A percentile compares a stretch with the other conserved stretches of the same genome.
phyloP scores from a whole-genome alignment of 1,139 yeast species.

The Zygosaccharomyces pseudobailii region DNA sequence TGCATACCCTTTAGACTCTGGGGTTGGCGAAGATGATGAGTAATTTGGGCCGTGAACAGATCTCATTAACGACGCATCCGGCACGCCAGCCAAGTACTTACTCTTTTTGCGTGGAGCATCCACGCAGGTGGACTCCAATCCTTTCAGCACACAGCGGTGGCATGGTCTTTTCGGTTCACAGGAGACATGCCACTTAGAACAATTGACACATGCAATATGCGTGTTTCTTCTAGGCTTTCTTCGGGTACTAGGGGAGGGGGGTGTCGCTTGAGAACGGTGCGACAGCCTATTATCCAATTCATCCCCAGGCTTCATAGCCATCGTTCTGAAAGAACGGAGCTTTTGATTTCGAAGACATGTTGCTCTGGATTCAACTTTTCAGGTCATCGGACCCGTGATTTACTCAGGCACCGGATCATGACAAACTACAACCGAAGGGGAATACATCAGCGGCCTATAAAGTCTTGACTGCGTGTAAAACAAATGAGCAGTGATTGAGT shows the following conservation, averaged over 20 bases:
- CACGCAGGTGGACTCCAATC: slow-evolving; percentile 66
- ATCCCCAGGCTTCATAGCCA: background rate
- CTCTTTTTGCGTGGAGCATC: slow-evolving; percentile 88
- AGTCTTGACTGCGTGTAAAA: too few relatives aligned
- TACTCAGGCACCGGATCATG: background rate
- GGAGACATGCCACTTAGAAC: slow-evolving; percentile 82
- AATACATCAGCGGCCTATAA: too few relatives aligned
- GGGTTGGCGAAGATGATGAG: background rate
- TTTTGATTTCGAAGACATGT: background rate
- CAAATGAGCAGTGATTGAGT: too few relatives aligned
- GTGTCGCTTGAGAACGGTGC: background rate
- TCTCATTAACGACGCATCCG: slow-evolving; percentile 30
- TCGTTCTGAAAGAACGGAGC: background rate
- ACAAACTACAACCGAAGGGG: too few relatives aligned
- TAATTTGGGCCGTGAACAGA: slow-evolving; percentile 7
- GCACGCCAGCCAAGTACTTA: slow-evolving; percentile 66
- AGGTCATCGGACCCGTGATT: slow-evolving; percentile 1
- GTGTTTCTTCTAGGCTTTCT: slow-evolving; percentile 43
- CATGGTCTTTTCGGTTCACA: slow-evolving; percentile 85
- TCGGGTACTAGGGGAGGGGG: background rate
- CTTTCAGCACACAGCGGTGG: slow-evolving; percentile 66
- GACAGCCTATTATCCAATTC: background rate
- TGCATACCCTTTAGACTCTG: background rate
- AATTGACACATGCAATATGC: slow-evolving; percentile 77
- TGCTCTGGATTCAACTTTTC: background rate